A percentile compares a stretch with the other conserved stretches of the same genome.
phyloP scores from a whole-genome alignment of 1,284 basidiomycete genomes.

The Ganoderma sinense region DNA sequence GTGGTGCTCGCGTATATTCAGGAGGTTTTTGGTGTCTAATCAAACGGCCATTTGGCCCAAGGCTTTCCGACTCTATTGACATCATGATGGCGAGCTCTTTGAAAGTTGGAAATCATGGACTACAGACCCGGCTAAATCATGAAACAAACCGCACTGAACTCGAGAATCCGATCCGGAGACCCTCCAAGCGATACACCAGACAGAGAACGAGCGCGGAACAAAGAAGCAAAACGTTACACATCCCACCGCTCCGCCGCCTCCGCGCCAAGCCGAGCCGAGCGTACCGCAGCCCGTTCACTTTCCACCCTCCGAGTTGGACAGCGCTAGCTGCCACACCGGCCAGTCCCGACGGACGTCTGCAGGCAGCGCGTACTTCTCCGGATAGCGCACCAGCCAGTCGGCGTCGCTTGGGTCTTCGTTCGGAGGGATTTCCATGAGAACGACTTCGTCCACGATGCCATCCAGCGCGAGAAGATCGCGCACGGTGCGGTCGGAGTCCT shows the following conservation, averaged over 20 bases:
- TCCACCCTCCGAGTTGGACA: too few species aligned
- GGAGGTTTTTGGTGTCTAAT: not conserved
- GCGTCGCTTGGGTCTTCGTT: not conserved
- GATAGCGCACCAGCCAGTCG: not conserved
- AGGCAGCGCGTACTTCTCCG: not conserved
- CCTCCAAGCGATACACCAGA: not conserved
- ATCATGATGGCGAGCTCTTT: too few species aligned
- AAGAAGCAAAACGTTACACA: not conserved
- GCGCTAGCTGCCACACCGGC: not conserved
- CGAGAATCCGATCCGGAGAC: not conserved
- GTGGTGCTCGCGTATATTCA: not conserved
- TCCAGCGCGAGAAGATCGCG: not conserved
- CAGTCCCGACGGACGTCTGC: not conserved
- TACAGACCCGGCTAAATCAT: not conserved
- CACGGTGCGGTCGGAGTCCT: not conserved
- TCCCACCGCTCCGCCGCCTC: not conserved
- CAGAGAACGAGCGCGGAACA: too few species aligned
- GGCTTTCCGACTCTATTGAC: not conserved
- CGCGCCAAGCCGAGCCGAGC: not conserved
- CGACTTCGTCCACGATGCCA: not conserved
- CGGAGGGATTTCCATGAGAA: not conserved
- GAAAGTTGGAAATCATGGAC: too few species aligned
- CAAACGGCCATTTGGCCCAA: not conserved
- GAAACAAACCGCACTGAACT: not conserved
- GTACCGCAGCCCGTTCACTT: not conserved